Base-by-base conservation (phyloP, 768 basidiomycete genomes). In the Lactarius hengduanensis region DNA sequence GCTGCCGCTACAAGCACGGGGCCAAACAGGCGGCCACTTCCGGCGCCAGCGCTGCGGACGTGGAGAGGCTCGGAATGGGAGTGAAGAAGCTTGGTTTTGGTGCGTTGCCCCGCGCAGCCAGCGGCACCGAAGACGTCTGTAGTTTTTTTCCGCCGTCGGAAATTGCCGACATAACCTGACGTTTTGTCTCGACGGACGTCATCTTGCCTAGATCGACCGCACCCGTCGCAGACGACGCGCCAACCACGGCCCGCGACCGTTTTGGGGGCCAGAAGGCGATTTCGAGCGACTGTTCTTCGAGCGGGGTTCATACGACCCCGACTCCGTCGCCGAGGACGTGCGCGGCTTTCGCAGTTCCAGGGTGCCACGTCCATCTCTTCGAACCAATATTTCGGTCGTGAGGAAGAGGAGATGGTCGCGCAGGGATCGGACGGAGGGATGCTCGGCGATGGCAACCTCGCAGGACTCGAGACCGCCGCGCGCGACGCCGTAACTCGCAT, bases 221-320 rank as follows among this genome's bases (percentile, higher is more conserved):
- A 26, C 61, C 78, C 1, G 73, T 77, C 2, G 75, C 57, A 5
- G 89, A 87, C 59, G 86, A 91, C 61, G 79, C 87, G 32, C 86
- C 88, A 0, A 94, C 86, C 5, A 85, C 84, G 20, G 96, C 97
- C 1, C 86, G 95, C 64, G 90, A 96, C 9, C 93, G 92, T 72
- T 99, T 98, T 75, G 92, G 94, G 2, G 76, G 73, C 66, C 97
- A 98, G 75, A 99, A 98, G 75, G 94, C 86, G 62, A 99, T 99
- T 75, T 98, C 96, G 6, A 96, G 94, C 4, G 97, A 98, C 74
- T 95, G 92, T 98, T 90, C 81, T 98, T 98, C 75, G 94, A 89
- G 28, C 85, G 96, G 50, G 90, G 91, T 58, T 76, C 87, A 26
- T 98, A 97, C 78, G 96, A 98, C 74, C 86, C 92, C 2, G 72